These are phyloP conservation scores for Phalaenopsis hybrid DNA, from an alignment of 116 monocot species.

Conservation along the genomic window DNA sequence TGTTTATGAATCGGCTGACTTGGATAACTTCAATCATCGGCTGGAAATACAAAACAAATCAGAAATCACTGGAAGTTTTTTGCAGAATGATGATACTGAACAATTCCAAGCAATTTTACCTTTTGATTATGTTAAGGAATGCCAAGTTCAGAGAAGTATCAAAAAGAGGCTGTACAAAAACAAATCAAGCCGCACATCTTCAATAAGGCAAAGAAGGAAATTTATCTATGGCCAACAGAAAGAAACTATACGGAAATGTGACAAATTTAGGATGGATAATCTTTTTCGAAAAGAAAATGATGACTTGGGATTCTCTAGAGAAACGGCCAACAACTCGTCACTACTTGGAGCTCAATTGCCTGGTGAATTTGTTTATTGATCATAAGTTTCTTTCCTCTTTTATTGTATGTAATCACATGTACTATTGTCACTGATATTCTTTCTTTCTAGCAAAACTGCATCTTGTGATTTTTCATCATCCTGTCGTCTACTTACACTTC, in stretches of 20 bases:
- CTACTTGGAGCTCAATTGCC: background rate
- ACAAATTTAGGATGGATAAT: slow-evolving; percentile 11
- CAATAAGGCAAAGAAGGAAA: slow-evolving; percentile 16
- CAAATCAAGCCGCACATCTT: background rate
- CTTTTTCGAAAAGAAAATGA: slow-evolving; percentile 9
- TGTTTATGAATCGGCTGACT: slow-evolving; percentile 10
- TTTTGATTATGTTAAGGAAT: slow-evolving; percentile 9
- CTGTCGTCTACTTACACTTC: background rate
- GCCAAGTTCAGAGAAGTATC: slow-evolving; percentile 6
- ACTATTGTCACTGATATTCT: background rate
- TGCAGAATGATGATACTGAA: slow-evolving; percentile 9
- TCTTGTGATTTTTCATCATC: background rate
- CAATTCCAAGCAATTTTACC: background rate
- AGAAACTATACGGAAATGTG: slow-evolving; percentile 8
- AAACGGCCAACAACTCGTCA: background rate
- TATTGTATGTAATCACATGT: background rate
- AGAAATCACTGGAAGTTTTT: slow-evolving; percentile 7
- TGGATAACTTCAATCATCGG: slow-evolving; percentile 8
- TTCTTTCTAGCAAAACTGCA: background rate
- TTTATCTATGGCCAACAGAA: slow-evolving; percentile 15
- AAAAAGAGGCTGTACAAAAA: slow-evolving; percentile 11
- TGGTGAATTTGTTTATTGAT: background rate
- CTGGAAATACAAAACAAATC: slow-evolving; percentile 11
- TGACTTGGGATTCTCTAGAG: slow-evolving; percentile 2
- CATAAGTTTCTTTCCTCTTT: background rate